phyloP scores from a whole-genome alignment of 768 basidiomycete species.

The Phaeolepiota aurea region DNA sequence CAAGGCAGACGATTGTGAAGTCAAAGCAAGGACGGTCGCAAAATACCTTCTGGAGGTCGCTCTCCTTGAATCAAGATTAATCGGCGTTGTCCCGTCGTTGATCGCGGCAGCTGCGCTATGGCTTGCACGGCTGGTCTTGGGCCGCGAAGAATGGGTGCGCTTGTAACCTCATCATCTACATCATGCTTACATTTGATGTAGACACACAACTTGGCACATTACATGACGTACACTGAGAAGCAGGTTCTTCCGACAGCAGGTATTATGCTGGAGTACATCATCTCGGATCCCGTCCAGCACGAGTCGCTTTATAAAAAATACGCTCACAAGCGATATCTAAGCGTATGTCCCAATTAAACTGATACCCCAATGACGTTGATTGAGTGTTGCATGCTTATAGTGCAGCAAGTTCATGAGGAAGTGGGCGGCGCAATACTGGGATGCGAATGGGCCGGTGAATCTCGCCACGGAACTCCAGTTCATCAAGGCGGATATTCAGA shows the following conservation, averaged over 20 bases:
- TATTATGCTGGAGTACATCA: constrained; percentile 81
- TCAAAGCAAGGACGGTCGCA: constrained; percentile 76
- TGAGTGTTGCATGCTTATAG: constrained; percentile 22
- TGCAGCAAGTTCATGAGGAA: constrained; percentile 69
- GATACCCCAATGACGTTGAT: not conserved
- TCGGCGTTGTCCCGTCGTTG: constrained; percentile 67
- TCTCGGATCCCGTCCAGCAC: constrained; percentile 56
- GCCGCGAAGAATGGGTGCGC: constrained; percentile 79
- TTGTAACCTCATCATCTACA: not conserved
- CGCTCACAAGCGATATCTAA: constrained; percentile 73
- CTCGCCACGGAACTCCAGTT: constrained; percentile 44
- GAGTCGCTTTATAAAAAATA: constrained; percentile 87
- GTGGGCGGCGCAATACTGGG: constrained; percentile 74
- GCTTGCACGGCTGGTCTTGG: constrained; percentile 74
- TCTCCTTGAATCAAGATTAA: constrained; percentile 71
- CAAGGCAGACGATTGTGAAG: constrained; percentile 90
- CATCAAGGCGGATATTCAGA: constrained; percentile 40
- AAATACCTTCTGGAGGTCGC: constrained; percentile 90
- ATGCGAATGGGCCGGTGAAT: constrained; percentile 46
- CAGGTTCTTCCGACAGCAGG: constrained; percentile 76
- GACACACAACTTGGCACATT: constrained; percentile 83
- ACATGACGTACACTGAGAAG: constrained; percentile 76
- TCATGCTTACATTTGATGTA: constrained; percentile 8
- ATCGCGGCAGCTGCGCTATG: constrained; percentile 81
- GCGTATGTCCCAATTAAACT: constrained; percentile 37